Conservation (phyloP, 768 basidiomycete species). For the Chalciporus sphaerocephalus region DNA sequence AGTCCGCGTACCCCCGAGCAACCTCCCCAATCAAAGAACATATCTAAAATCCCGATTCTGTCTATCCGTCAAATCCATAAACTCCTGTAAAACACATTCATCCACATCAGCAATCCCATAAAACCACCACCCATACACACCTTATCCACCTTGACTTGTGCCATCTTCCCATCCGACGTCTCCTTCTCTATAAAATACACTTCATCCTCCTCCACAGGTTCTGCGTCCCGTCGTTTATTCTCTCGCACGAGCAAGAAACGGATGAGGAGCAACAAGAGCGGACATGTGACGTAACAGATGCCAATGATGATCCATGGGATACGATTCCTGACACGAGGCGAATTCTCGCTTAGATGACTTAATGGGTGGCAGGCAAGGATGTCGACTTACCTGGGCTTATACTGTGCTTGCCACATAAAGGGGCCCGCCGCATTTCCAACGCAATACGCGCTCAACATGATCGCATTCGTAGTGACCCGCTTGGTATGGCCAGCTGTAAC, state of each 20-base stretch:
- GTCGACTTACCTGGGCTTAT: conserved; percentile 62
- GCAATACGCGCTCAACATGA: conserved; percentile 70
- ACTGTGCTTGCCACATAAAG: conserved; percentile 72
- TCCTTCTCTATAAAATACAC: conserved; percentile 56
- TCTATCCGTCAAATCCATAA: conserved; percentile 66
- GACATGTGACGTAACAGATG: conserved; percentile 54
- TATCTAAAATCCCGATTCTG: conserved; percentile 74
- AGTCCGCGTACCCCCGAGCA: too few relatives aligned
- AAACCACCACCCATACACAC: conserved; percentile 41
- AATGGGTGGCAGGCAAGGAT: neutral
- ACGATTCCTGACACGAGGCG: conserved; percentile 62
- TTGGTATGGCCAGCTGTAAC: conserved; percentile 74
- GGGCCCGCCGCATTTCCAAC: conserved; percentile 65
- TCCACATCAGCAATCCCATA: too few relatives aligned
- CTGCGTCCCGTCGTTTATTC: conserved; percentile 60
- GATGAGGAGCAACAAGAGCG: conserved; percentile 45
- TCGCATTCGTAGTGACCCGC: conserved; percentile 51
- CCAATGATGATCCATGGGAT: conserved; percentile 78
- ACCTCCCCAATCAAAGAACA: conserved; percentile 41
- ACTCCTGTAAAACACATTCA: too few relatives aligned
- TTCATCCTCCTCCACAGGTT: conserved; percentile 54
- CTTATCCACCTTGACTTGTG: conserved; percentile 62
- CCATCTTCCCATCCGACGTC: conserved; percentile 46
- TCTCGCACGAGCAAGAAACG: conserved; percentile 52
- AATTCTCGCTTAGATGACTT: too few relatives aligned